Conservation (phyloP, 148 eudicot genomes). For the Vaccinium vitisidaea region DNA sequence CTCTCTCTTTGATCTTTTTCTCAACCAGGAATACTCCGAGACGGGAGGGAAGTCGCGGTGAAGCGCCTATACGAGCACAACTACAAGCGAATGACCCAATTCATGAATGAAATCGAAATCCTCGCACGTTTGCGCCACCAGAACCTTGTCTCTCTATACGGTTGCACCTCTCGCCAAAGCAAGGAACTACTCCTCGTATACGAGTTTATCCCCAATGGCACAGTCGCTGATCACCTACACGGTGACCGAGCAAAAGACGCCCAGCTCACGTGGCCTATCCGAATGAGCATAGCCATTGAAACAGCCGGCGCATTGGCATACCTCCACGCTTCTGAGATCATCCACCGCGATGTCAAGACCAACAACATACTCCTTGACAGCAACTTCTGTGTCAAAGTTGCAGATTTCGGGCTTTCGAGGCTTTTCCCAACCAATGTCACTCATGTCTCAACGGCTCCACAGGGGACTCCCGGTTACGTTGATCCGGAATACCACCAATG, state of each 20-base stretch:
- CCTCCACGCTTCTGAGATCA: slow-evolving; percentile 43
- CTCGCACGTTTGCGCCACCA: slow-evolving; percentile 46
- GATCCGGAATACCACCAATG: slow-evolving; percentile 1
- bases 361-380: slow-evolving; percentile 50
- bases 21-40: slow-evolving; percentile 43
- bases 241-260: slow-evolving; percentile 26
- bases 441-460: slow-evolving; percentile 65
- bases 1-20: background rate
- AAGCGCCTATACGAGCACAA: slow-evolving; percentile 52
- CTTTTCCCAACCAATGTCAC: slow-evolving; percentile 46
- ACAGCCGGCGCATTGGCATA: slow-evolving; percentile 54
- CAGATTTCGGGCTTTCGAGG: slow-evolving; percentile 68
- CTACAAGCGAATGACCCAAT: slow-evolving; percentile 42
- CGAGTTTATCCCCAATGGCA: slow-evolving; percentile 56
- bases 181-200: slow-evolving; percentile 56
- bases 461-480: slow-evolving; percentile 38
- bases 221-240: slow-evolving; percentile 58
- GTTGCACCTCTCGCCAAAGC: slow-evolving; percentile 55
- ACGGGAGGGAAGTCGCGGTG: slow-evolving; percentile 58
- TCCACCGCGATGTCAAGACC: slow-evolving; percentile 63
- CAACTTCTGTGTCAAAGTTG: slow-evolving; percentile 55
- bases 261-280: slow-evolving; percentile 42
- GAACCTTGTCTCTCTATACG: slow-evolving; percentile 54
- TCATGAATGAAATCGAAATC: slow-evolving; percentile 53
- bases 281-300: slow-evolving; percentile 54